Conservation (phyloP, 1,139 yeast species). For the Candida frijolesensis region DNA sequence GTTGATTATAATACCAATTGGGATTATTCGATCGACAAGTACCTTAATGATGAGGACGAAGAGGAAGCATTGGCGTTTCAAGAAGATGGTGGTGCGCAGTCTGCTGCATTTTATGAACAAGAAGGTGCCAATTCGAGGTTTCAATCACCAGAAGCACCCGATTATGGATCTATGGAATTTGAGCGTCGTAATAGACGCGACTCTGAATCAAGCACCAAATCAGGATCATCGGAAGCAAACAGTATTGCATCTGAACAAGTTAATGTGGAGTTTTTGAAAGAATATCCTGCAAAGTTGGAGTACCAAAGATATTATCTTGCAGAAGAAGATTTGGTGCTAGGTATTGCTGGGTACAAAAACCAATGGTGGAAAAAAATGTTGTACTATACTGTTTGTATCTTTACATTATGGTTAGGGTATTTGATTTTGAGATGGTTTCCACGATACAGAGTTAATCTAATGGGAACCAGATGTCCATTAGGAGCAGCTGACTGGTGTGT, state of each 20-base stretch:
- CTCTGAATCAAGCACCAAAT: conserved; percentile 28
- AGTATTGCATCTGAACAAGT: conserved; percentile 17
- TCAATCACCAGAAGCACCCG: conserved; percentile 22
- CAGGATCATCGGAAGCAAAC: conserved; percentile 19
- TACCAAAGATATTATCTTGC: conserved; percentile 88
- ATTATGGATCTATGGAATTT: conserved; percentile 41
- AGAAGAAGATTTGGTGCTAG: conserved; percentile 92
- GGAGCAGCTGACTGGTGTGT: conserved; percentile 93
- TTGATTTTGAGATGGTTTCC: conserved; percentile 86
- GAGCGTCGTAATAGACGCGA: conserved; percentile 35
- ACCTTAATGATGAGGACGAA: conserved; percentile 32
- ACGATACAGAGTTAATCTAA: conserved; percentile 62
- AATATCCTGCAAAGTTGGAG: conserved; percentile 45
- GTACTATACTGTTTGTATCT: conserved; percentile 57
- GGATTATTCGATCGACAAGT: conserved; percentile 56
- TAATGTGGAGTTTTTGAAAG: conserved; percentile 44
- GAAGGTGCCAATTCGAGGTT: conserved; percentile 10
- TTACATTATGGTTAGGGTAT: conserved; percentile 72
- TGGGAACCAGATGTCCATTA: conserved; percentile 68
- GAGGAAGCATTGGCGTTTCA: background rate
- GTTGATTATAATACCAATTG: conserved; percentile 71
- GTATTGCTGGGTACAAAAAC: conserved; percentile 84
- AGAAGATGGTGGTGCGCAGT: background rate
- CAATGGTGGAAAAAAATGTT: conserved; percentile 46
- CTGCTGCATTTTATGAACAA: conserved; percentile 5